Evolutionary conservation across 2,329 filamentous ascomycete species (phyloP).

Genomic region (Thelonectria olida): DNA sequence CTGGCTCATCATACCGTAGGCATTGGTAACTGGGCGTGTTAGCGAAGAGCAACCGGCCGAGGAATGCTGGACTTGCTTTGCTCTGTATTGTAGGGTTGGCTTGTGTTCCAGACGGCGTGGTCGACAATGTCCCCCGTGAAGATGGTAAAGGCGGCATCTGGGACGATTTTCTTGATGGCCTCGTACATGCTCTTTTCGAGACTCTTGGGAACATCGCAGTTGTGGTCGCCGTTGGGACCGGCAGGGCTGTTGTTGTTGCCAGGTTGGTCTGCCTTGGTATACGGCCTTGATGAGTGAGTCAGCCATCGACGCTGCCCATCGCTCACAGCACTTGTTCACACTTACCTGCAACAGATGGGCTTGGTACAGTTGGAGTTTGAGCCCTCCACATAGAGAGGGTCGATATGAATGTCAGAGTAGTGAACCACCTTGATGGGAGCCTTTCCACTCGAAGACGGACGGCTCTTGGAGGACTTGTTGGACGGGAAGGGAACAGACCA

Average conservation of each 20-base stretch:
- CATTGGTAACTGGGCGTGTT: constrained; percentile 49
- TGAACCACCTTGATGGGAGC: constrained; percentile 64
- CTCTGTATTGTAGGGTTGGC: constrained; percentile 42
- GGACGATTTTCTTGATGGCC: constrained; percentile 56
- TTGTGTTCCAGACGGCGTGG: constrained; percentile 60
- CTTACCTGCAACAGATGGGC: constrained; percentile 66
- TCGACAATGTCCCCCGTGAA: constrained; percentile 69
- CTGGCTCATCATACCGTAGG: constrained; percentile 57
- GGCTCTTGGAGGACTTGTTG: constrained; percentile 47
- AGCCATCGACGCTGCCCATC: not conserved
- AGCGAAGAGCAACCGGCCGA: not conserved
- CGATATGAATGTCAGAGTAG: constrained; percentile 68
- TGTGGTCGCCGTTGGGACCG: constrained; percentile 60
- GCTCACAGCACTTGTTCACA: not conserved
- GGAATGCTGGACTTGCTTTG: constrained; percentile 37
- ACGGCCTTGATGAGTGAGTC: constrained; percentile 50
- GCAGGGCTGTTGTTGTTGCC: constrained; percentile 60
- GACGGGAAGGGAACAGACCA: constrained; percentile 56
- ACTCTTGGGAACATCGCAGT: constrained; percentile 60
- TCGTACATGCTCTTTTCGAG: constrained; percentile 66
- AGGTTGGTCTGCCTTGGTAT: constrained; percentile 56
- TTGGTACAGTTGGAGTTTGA: constrained; percentile 65
- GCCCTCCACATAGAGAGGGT: constrained; percentile 62
- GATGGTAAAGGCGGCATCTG: constrained; percentile 61
- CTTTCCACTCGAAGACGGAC: constrained; percentile 54